Evolutionary conservation across 805 yeast species (phyloP).

Genomic region (Kodamaea laetipori): DNA sequence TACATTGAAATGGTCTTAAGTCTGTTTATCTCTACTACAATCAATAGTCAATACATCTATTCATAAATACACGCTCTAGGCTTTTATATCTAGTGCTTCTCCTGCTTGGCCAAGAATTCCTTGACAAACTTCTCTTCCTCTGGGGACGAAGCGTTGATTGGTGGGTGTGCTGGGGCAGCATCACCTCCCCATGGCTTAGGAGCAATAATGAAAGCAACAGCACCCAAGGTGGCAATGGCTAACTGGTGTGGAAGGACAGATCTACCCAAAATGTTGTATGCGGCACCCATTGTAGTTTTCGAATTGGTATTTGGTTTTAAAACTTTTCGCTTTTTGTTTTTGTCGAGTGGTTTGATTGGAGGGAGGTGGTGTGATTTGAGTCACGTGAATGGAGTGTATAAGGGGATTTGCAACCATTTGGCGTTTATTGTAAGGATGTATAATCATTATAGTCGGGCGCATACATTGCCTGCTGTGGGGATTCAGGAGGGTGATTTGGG

Average conservation of each 20-base stretch:
- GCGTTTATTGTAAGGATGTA: not conserved
- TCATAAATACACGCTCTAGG: not conserved
- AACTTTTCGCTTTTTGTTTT: constrained; percentile 10
- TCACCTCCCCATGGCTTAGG: constrained; percentile 74
- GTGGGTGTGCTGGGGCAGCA: constrained; percentile 61
- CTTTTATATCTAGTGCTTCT: constrained; percentile 20
- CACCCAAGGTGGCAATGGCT: constrained; percentile 78
- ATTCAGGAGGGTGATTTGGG: not conserved
- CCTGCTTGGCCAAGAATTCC: constrained; percentile 62
- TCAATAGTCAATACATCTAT: not conserved
- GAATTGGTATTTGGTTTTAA: constrained; percentile 5
- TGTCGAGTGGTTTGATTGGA: not conserved
- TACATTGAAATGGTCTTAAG: no score
- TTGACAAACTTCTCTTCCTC: constrained; percentile 87
- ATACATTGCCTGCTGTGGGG: no score
- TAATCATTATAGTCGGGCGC: not conserved
- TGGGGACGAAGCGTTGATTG: constrained; percentile 73
- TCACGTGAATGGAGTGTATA: constrained; percentile 3
- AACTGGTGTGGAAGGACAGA: constrained; percentile 80
- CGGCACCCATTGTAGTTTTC: constrained; percentile 65
- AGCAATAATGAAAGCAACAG: constrained; percentile 59
- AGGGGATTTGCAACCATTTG: not conserved
- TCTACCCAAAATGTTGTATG: constrained; percentile 83
- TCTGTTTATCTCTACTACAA: no score
- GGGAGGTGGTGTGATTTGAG: not conserved